Conservation (phyloP, 306 rosid genomes). For the peach (Prunus persica) region DNA sequence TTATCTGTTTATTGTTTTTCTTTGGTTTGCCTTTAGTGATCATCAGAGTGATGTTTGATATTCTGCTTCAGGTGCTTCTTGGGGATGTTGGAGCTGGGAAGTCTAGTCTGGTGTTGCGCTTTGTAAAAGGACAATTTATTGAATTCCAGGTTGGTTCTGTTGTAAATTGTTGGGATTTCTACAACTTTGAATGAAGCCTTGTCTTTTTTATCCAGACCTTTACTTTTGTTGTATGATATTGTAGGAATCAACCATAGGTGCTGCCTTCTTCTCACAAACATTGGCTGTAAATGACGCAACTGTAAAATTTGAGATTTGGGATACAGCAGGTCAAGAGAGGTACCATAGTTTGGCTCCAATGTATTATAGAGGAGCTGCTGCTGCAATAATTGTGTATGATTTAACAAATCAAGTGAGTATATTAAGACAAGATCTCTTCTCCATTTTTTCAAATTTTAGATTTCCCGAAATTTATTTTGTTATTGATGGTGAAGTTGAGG, state of each 20-base stretch:
- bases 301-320: slow-evolving; percentile 66
- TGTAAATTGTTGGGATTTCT: background rate
- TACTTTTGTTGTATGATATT: slow-evolving; percentile 9
- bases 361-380: slow-evolving; percentile 67
- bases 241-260: slow-evolving; percentile 65
- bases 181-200: background rate
- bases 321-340: slow-evolving; percentile 65
- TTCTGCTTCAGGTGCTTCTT: slow-evolving; percentile 51
- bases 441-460: background rate
- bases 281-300: slow-evolving; percentile 64
- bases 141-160: slow-evolving; percentile 51
- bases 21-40: background rate
- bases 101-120: slow-evolving; percentile 61
- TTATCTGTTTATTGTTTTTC: background rate
- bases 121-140: slow-evolving; percentile 56
- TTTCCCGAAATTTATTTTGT: background rate
- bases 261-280: slow-evolving; percentile 66
- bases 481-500: background rate
- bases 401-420: slow-evolving; percentile 53
- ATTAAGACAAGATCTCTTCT: background rate
- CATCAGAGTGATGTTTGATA: background rate
- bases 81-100: slow-evolving; percentile 72
- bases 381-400: slow-evolving; percentile 62
- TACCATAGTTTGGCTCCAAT: slow-evolving; percentile 66
- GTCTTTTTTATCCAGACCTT: background rate